Conservation (phyloP, 2,329 filamentous ascomycete species). For the Bipolaris sorokiniana region DNA sequence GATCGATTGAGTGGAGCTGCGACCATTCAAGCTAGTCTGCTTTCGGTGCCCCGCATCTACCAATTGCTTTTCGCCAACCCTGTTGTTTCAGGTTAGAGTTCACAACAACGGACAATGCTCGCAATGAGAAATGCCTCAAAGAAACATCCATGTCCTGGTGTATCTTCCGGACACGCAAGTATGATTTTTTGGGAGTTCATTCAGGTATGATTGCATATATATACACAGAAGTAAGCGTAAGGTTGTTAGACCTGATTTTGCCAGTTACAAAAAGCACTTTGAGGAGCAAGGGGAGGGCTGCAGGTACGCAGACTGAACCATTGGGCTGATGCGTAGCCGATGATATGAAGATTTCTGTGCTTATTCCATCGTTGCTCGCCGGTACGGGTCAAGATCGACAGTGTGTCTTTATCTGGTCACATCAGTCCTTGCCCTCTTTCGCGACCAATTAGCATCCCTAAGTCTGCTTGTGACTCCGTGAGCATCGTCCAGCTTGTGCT, state of each 20-base stretch:
- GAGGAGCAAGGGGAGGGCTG: neutral
- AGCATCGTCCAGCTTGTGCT: neutral
- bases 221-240: neutral
- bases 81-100: neutral
- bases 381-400: neutral
- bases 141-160: neutral
- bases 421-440: slow-evolving; percentile 1
- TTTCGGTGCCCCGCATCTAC: slow-evolving; percentile 4
- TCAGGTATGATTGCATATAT: neutral
- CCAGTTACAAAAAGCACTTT: neutral
- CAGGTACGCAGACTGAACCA: neutral
- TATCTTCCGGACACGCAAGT: too few species aligned
- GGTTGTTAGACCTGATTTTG: neutral
- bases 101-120: neutral
- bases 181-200: neutral
- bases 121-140: neutral
- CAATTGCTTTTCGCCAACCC: neutral
- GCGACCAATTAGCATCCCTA: neutral
- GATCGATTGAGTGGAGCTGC: slow-evolving; percentile 9
- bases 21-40: slow-evolving; percentile 3
- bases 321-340: neutral
- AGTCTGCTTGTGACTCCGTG: neutral
- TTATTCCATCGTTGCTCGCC: neutral
- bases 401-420: neutral
- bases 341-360: neutral